Percentiles rank a stretch among this genome's conserved stretches.
Conservation (phyloP, 1,139 yeast genomes). For the Taiozyma sp. region DNA sequence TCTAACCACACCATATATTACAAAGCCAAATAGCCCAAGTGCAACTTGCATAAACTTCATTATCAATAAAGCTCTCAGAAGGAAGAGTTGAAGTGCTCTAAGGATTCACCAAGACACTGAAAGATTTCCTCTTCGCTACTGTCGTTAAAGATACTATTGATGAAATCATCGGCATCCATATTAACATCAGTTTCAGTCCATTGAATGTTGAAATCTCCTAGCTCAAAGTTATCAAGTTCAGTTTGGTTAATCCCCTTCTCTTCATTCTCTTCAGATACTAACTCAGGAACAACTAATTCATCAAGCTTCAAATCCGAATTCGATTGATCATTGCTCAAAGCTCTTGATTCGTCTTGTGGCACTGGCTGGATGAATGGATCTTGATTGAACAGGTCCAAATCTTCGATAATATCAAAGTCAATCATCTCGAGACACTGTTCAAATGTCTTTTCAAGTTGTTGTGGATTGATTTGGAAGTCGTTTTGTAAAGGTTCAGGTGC, state of each 20-base stretch:
- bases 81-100: not conserved
- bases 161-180: not conserved
- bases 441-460: not conserved
- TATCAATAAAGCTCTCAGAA: not conserved
- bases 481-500: not conserved
- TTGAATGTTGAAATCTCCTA: not conserved
- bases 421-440: not conserved
- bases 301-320: not conserved
- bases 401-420: not conserved
- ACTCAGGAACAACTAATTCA: not conserved
- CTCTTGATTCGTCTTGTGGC: not conserved
- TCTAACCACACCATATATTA: too few species aligned
- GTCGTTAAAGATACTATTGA: not conserved
- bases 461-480: not conserved
- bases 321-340: not conserved
- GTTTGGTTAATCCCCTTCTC: not conserved
- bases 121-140: not conserved
- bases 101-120: not conserved
- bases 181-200: not conserved
- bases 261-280: not conserved
- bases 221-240: not conserved
- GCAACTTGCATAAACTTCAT: too few species aligned
- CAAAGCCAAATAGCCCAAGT: too few species aligned
- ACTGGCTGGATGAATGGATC: not conserved
- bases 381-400: not conserved